Evolutionary conservation across 768 basidiomycete species (phyloP).

Genomic region (Epithele typhae): DNA sequence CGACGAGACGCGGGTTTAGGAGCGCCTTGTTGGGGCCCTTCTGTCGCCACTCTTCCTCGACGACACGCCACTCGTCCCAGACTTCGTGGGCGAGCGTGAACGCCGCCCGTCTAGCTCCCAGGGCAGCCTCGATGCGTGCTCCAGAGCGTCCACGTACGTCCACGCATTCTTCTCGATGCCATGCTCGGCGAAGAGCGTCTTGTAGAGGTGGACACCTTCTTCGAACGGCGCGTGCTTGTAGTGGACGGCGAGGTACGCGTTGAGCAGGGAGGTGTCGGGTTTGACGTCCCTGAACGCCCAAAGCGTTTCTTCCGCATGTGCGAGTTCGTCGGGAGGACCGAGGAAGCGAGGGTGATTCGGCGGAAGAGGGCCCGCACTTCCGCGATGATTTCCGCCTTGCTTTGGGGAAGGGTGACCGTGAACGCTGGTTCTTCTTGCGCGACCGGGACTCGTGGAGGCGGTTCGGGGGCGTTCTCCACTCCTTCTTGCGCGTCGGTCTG

Average conservation of each 20-base stretch:
- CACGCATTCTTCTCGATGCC: conserved; percentile 45
- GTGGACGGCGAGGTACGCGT: conserved; percentile 78
- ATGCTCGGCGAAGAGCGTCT: conserved; percentile 41
- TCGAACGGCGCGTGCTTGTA: conserved; percentile 55
- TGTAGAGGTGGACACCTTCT: conserved; percentile 43
- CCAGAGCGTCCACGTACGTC: conserved; percentile 62
- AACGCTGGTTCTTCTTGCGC: not conserved
- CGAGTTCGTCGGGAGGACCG: conserved; percentile 7
- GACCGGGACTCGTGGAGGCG: not conserved
- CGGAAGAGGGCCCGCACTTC: conserved; percentile 68
- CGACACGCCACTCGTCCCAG: conserved; percentile 59
- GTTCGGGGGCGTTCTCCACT: no score
- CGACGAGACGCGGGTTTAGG: conserved; percentile 46
- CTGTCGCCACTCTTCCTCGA: conserved; percentile 39
- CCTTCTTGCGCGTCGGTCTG: no score
- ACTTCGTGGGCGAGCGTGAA: conserved; percentile 52
- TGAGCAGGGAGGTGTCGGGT: conserved; percentile 61
- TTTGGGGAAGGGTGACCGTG: conserved; percentile 59
- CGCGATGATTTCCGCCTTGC: conserved; percentile 59
- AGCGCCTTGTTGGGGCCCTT: conserved; percentile 1
- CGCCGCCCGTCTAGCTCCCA: no score
- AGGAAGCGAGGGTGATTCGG: conserved; percentile 46
- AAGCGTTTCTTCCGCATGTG: conserved; percentile 4
- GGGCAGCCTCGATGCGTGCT: conserved; percentile 60
- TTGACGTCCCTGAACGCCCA: conserved; percentile 52